Percentiles rank a stretch among this genome's conserved stretches.
phyloP scores from a whole-genome alignment of 2,329 filamentous ascomycete genomes.

The Aureobasidium sp. region DNA sequence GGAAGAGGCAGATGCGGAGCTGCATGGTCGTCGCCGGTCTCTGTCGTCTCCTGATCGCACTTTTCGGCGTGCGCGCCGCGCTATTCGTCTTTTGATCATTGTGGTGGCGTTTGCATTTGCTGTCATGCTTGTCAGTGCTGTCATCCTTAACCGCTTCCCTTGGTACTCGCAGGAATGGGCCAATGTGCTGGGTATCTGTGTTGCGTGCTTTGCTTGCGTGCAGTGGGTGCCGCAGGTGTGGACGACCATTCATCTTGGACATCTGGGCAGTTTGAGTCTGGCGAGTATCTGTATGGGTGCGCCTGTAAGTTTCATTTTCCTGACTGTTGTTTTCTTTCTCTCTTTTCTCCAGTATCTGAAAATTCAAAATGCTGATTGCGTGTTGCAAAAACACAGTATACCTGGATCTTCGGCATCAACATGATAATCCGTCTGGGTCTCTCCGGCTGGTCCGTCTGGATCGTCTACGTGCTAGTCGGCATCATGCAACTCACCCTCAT shows the following conservation, averaged over 20 bases:
- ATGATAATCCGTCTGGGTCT: constrained; percentile 61
- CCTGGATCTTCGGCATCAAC: constrained; percentile 66
- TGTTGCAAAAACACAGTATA: constrained; percentile 19
- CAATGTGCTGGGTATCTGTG: constrained; percentile 70
- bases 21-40: constrained; percentile 22
- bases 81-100: constrained; percentile 49
- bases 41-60: constrained; percentile 24
- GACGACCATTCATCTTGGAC: constrained; percentile 76
- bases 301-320: constrained; percentile 68
- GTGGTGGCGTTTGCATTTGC: constrained; percentile 66
- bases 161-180: constrained; percentile 66
- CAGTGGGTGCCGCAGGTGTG: constrained; percentile 91
- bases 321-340: too few relatives aligned
- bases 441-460: constrained; percentile 88
- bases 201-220: constrained; percentile 67
- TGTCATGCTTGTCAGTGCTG: constrained; percentile 55
- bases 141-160: constrained; percentile 58
- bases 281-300: constrained; percentile 97
- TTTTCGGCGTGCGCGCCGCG: constrained; percentile 24
- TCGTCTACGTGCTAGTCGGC: constrained; percentile 77
- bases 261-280: constrained; percentile 82
- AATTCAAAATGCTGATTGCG: too few relatives aligned
- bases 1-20: constrained; percentile 25
- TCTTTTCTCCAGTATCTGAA: too few relatives aligned
- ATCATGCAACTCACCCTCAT: constrained; percentile 72